These are phyloP conservation scores for Wickerhamiella spandovensis DNA, from an alignment of 805 yeast genomes.

Conservation along the genomic window DNA sequence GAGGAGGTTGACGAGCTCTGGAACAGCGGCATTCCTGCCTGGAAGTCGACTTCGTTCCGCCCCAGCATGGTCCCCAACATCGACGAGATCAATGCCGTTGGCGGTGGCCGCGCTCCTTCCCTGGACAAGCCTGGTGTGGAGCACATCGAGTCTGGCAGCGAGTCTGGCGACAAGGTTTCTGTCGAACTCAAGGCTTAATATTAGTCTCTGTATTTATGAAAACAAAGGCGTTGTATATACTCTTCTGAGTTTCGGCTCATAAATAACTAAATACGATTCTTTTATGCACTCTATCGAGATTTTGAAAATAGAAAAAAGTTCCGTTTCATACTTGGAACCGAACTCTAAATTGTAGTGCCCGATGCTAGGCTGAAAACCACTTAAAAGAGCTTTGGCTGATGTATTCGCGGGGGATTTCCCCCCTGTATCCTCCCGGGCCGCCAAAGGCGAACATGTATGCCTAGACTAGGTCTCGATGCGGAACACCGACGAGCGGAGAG, in stretches of 20 bases:
- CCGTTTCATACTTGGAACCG: no score
- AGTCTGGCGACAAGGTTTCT: background rate
- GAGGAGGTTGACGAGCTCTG: conserved; percentile 59
- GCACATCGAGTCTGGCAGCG: background rate
- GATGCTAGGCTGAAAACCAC: no score
- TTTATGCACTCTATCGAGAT: no score
- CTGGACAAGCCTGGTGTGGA: conserved; percentile 5
- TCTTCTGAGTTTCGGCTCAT: background rate
- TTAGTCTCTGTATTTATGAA: background rate
- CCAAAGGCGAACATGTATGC: no score
- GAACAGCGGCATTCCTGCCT: conserved; percentile 21
- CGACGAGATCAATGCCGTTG: conserved; percentile 17
- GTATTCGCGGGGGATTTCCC: no score
- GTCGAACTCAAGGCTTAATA: background rate
- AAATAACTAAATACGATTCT: background rate
- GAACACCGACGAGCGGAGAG: no score
- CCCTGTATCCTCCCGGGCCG: no score
- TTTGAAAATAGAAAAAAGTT: no score
- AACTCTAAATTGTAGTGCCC: no score
- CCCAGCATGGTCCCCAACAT: conserved; percentile 11
- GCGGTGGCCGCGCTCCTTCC: conserved; percentile 21
- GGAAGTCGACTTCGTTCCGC: conserved; percentile 14
- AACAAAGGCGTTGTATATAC: background rate
- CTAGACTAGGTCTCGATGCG: no score
- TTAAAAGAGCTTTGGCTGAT: no score